A percentile compares a stretch with the other conserved stretches of the same genome.
Evolutionary conservation across 352 stramenopile genomes (phyloP).

Genomic region (Phytophthora ramorum): DNA sequence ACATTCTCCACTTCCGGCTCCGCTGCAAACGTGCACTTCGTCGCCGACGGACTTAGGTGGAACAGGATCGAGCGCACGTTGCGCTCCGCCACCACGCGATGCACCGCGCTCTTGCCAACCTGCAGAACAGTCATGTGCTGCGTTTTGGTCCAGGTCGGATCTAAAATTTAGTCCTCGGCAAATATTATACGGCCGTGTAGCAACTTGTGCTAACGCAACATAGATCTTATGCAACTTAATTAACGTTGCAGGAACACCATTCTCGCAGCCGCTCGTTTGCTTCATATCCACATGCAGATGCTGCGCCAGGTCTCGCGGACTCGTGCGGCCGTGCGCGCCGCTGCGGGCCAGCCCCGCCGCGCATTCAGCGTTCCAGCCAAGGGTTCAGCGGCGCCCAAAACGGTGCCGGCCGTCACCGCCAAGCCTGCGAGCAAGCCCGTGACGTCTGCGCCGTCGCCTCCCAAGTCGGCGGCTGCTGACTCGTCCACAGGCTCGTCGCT

Average conservation of each 20-base stretch:
- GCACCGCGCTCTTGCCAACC: slow-evolving; percentile 25
- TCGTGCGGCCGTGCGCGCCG: slow-evolving; percentile 21
- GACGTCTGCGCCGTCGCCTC: background rate
- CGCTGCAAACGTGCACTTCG: slow-evolving; percentile 6
- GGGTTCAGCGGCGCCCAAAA: slow-evolving; percentile 4
- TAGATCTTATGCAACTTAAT: no score
- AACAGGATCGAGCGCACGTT: slow-evolving; percentile 67
- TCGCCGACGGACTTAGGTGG: slow-evolving; percentile 34
- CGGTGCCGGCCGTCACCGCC: background rate
- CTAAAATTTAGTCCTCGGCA: background rate
- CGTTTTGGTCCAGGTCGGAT: background rate
- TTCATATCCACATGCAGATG: slow-evolving; percentile 9
- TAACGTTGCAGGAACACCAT: no score
- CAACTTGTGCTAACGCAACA: no score
- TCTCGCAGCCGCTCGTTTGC: slow-evolving; percentile 11
- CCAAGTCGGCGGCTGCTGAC: slow-evolving; percentile 33
- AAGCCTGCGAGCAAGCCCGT: slow-evolving; percentile 21
- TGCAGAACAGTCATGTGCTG: slow-evolving; percentile 5
- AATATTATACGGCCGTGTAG: no score
- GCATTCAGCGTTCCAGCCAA: slow-evolving; percentile 30
- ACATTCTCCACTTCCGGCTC: slow-evolving; percentile 33
- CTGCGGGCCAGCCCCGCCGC: slow-evolving; percentile 13
- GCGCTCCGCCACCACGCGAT: slow-evolving; percentile 33
- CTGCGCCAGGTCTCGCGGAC: slow-evolving; percentile 32
- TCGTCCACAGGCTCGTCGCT: slow-evolving; percentile 52